Evolutionary conservation across 345 rosid genomes (phyloP).

Genomic region (Salix caprea): DNA sequence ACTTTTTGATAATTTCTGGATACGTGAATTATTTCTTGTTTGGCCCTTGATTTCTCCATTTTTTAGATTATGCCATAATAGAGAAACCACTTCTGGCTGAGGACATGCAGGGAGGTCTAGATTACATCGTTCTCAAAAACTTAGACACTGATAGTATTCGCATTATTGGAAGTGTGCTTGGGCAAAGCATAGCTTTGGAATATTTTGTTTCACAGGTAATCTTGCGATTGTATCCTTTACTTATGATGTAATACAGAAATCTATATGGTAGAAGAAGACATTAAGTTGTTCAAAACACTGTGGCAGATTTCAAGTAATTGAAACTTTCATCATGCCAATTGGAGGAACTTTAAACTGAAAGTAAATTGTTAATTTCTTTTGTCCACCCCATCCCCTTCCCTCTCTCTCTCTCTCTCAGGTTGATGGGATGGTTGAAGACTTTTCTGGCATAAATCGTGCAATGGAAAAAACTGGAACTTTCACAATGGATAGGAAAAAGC

Average conservation of each 20-base stretch:
- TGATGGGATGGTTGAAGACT: slow-evolving; percentile 91
- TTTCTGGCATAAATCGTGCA: slow-evolving; percentile 82
- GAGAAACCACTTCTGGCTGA: slow-evolving; percentile 65
- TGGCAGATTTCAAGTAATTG: neutral
- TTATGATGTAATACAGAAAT: neutral
- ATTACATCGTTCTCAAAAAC: slow-evolving; percentile 60
- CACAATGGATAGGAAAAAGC: slow-evolving; percentile 89
- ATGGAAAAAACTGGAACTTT: slow-evolving; percentile 90
- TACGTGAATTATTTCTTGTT: slow-evolving; percentile 16
- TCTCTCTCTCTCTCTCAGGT: slow-evolving; percentile 41
- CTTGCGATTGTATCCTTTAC: neutral
- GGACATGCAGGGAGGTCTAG: slow-evolving; percentile 88
- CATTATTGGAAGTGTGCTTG: slow-evolving; percentile 87
- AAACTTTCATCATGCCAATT: neutral
- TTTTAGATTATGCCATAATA: slow-evolving; percentile 77
- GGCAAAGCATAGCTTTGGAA: slow-evolving; percentile 90
- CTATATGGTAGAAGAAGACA: neutral
- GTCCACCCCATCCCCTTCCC: neutral
- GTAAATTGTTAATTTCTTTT: neutral
- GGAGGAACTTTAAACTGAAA: neutral
- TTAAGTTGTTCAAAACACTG: neutral
- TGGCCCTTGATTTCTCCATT: slow-evolving; percentile 7
- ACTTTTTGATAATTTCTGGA: neutral
- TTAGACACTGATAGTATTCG: slow-evolving; percentile 85
- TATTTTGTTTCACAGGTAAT: slow-evolving; percentile 90